These are phyloP conservation scores for Pythium angustatum DNA, from an alignment of 352 stramenopile species.

Conservation along the genomic window DNA sequence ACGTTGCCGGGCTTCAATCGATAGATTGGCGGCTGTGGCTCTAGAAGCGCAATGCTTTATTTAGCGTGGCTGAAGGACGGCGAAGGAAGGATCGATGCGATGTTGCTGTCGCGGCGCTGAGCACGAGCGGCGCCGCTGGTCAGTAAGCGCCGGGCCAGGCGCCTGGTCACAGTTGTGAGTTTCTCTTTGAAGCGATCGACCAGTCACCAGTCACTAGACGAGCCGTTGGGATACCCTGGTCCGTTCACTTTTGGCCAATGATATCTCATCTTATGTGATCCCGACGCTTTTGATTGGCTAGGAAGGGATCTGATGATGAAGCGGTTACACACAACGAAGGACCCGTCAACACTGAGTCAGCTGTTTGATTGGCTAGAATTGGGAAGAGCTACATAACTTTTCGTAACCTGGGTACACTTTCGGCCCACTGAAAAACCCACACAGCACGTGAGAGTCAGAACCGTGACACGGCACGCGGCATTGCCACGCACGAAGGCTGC, in stretches of 20 bases:
- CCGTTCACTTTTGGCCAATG: conserved; percentile 18
- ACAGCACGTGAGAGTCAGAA: conserved; percentile 7
- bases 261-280: conserved; percentile 1
- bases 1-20: not conserved
- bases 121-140: conserved; percentile 7
- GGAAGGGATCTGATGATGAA: not conserved
- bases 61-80: conserved; percentile 14
- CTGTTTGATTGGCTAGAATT: conserved; percentile 19
- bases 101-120: conserved; percentile 1
- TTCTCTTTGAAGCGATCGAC: conserved; percentile 19
- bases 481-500: conserved; percentile 11
- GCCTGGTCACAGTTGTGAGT: conserved; percentile 29
- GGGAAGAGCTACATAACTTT: not conserved
- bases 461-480: conserved; percentile 1
- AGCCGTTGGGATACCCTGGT: not conserved
- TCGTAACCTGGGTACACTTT: conserved; percentile 10
- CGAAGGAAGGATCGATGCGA: not conserved
- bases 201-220: conserved; percentile 14
- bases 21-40: not conserved
- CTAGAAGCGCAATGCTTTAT: conserved; percentile 15
- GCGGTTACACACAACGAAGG: conserved; percentile 18
- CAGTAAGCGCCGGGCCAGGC: not conserved
- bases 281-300: conserved; percentile 7
- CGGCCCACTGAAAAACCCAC: not conserved
- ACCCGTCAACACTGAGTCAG: conserved; percentile 4